phyloP scores from a whole-genome alignment of 768 basidiomycete species.

The Mycena galericulata region DNA sequence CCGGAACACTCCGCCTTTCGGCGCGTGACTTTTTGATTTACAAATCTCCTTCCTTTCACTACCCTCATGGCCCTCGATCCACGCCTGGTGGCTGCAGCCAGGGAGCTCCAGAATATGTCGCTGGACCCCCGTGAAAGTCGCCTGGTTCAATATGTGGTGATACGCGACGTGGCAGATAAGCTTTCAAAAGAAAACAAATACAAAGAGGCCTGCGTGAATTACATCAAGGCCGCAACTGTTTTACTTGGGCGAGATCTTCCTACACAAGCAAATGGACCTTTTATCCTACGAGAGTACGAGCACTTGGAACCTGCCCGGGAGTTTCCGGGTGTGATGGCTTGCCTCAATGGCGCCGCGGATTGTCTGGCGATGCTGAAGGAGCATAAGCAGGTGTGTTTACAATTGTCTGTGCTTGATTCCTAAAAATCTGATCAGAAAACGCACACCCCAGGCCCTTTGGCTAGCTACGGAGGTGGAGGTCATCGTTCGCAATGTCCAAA shows the following conservation, averaged over 20 bases:
- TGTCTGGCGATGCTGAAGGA: background rate
- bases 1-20: too few species aligned
- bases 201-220: conserved; percentile 5
- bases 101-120: background rate
- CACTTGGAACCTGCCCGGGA: background rate
- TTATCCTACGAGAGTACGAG: conserved; percentile 1
- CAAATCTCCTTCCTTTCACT: too few species aligned
- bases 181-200: conserved; percentile 7
- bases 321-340: conserved; percentile 10
- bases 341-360: conserved; percentile 17
- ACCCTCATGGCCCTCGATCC: too few species aligned
- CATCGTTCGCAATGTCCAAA: conserved; percentile 39
- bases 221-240: background rate
- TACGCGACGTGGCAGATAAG: conserved; percentile 3
- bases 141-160: background rate
- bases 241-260: conserved; percentile 9
- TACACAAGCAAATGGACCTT: background rate
- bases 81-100: too few species aligned
- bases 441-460: conserved; percentile 41
- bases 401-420: too few species aligned
- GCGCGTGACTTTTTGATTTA: too few species aligned
- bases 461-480: conserved; percentile 45
- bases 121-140: background rate
- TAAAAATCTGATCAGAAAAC: fast-evolving
- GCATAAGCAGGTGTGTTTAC: conserved; percentile 7